Evolutionary conservation across 805 yeast genomes (phyloP).

Genomic region (Kodamaea neixiangensis): DNA sequence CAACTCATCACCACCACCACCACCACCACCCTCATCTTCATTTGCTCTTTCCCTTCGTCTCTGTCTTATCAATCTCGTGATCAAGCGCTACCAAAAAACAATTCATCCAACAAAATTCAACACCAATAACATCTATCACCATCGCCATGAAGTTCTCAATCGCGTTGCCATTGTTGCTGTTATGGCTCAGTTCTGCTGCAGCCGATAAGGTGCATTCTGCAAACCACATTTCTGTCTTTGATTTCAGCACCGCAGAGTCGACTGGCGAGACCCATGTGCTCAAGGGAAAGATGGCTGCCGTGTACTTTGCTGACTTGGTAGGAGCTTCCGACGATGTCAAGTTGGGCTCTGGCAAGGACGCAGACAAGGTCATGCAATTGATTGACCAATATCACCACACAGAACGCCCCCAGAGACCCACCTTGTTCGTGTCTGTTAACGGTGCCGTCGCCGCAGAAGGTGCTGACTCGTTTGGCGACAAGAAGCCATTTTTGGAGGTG

Average conservation of each 20-base stretch:
- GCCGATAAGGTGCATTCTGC: neutral
- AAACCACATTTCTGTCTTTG: constrained; percentile 13
- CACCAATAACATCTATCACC: constrained; percentile 3
- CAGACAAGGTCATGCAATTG: constrained; percentile 26
- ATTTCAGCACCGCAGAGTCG: constrained; percentile 8
- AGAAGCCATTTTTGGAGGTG: constrained; percentile 24
- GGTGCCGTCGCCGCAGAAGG: constrained; percentile 41
- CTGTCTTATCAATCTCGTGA: neutral
- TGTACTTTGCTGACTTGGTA: constrained; percentile 48
- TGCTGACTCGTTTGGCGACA: constrained; percentile 21
- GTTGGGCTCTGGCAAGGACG: constrained; percentile 32
- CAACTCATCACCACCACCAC: neutral
- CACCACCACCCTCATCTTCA: neutral
- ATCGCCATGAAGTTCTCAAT: constrained; percentile 1
- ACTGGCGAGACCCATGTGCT: constrained; percentile 3
- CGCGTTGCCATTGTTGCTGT: constrained; percentile 7
- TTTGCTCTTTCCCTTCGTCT: neutral
- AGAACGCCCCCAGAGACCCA: constrained; percentile 20
- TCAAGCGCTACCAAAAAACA: neutral
- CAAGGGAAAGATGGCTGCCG: constrained; percentile 31
- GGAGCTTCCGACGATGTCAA: constrained; percentile 40
- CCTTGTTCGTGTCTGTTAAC: constrained; percentile 39
- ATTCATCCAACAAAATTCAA: constrained; percentile 1
- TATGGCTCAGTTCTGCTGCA: neutral
- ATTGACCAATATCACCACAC: constrained; percentile 9